A percentile compares a stretch with the other conserved stretches of the same genome.
phyloP scores from a whole-genome alignment of 2,329 filamentous ascomycete genomes.

The Ophiocordyceps australis region DNA sequence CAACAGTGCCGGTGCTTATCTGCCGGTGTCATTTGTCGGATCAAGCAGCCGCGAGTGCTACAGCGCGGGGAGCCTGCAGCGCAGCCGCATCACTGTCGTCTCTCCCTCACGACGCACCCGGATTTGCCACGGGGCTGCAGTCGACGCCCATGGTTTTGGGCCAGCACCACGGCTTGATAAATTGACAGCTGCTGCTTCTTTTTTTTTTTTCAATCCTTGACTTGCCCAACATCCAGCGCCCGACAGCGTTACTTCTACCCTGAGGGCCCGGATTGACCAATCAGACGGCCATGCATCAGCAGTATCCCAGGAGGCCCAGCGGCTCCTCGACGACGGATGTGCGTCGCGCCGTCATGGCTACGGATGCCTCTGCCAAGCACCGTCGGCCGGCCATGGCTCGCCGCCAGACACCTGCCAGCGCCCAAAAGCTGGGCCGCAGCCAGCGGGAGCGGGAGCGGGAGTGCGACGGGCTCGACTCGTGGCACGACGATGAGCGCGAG shows the following conservation, averaged over 20 bases:
- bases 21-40: no score
- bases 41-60: no score
- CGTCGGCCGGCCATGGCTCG: slow-evolving; percentile 27
- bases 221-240: no score
- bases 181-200: no score
- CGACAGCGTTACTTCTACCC: background rate
- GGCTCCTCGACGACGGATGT: slow-evolving; percentile 37
- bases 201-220: no score
- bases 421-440: slow-evolving; percentile 30
- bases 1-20: no score
- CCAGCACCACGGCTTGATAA: no score
- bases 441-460: slow-evolving; percentile 32
- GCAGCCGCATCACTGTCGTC: no score
- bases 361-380: slow-evolving; percentile 23
- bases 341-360: slow-evolving; percentile 26
- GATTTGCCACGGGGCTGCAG: no score
- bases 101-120: no score
- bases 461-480: slow-evolving; percentile 25
- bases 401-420: slow-evolving; percentile 18
- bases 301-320: slow-evolving; percentile 37
- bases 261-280: slow-evolving; percentile 2
- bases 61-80: no score
- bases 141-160: no score
- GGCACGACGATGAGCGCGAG: slow-evolving; percentile 37
- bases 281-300: slow-evolving; percentile 21